Conservation (phyloP, 1,284 basidiomycete species). For the Fomitopsis schrenkii region DNA sequence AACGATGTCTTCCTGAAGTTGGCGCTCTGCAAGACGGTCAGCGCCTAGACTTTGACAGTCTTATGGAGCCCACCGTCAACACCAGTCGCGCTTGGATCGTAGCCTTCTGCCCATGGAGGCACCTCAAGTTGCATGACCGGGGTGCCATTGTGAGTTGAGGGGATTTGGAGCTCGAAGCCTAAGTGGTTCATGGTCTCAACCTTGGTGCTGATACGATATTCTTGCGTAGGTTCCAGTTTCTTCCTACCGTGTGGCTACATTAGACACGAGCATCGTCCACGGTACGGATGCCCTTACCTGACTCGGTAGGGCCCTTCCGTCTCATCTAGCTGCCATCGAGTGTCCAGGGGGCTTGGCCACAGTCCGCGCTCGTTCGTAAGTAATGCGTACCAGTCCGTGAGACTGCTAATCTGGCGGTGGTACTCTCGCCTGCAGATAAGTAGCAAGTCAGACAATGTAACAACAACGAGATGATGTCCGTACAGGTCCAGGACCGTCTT, state of each 20-base stretch:
- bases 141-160: slow-evolving; percentile 53
- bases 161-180: slow-evolving; percentile 51
- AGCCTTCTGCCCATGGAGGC: slow-evolving; percentile 78
- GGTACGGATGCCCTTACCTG: slow-evolving; percentile 41
- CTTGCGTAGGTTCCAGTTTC: slow-evolving; percentile 63
- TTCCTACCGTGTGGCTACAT: slow-evolving; percentile 43
- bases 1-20: slow-evolving; percentile 65
- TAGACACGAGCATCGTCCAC: not conserved
- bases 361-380: slow-evolving; percentile 73
- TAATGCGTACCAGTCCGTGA: slow-evolving; percentile 55
- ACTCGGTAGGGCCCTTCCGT: slow-evolving; percentile 86
- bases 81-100: slow-evolving; percentile 66
- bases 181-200: slow-evolving; percentile 42
- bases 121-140: slow-evolving; percentile 58
- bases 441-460: not conserved
- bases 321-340: slow-evolving; percentile 77
- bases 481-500: slow-evolving; percentile 72
- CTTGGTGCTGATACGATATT: slow-evolving; percentile 46
- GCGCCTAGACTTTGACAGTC: not conserved
- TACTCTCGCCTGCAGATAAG: slow-evolving; percentile 53
- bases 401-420: slow-evolving; percentile 57
- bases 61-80: slow-evolving; percentile 44
- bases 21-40: slow-evolving; percentile 29
- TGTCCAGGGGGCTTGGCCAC: slow-evolving; percentile 60
- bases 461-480: slow-evolving; percentile 18